Percentiles rank a stretch among this genome's conserved stretches.
These are phyloP conservation scores for Kodamaea anthophila DNA, from an alignment of 1,139 yeast genomes.

Conservation along the genomic window DNA sequence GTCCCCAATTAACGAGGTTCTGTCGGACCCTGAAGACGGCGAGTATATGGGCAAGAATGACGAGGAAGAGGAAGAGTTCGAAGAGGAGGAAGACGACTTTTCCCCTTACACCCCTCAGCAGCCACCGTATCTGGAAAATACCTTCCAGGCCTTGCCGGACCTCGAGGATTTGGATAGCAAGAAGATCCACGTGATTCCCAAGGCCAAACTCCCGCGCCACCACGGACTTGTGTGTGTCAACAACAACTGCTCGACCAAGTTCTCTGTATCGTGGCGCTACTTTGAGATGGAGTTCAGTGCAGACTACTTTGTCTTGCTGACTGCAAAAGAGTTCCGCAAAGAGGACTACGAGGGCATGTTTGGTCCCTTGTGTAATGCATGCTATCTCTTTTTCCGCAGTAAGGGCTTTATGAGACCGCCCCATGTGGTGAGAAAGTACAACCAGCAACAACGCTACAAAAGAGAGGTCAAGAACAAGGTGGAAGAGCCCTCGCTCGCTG, in stretches of 20 bases:
- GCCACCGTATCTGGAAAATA: conserved; percentile 23
- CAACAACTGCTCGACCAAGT: conserved; percentile 36
- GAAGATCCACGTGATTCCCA: conserved; percentile 39
- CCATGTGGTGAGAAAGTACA: conserved; percentile 41
- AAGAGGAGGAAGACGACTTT: conserved; percentile 12
- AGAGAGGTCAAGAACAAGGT: conserved; percentile 28
- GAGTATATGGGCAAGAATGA: conserved; percentile 23
- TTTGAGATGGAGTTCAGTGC: conserved; percentile 40
- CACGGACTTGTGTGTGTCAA: conserved; percentile 42
- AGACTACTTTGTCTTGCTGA: conserved; percentile 32
- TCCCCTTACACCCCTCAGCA: conserved; percentile 43
- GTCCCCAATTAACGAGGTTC: conserved; percentile 38
- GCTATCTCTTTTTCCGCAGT: conserved; percentile 41
- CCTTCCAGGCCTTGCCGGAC: conserved; percentile 39
- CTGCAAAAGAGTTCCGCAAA: conserved; percentile 36
- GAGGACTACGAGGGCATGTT: conserved; percentile 44
- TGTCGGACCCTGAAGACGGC: conserved; percentile 29
- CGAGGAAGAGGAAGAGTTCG: conserved; percentile 9
- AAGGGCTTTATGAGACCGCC: conserved; percentile 51
- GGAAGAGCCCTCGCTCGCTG: conserved; percentile 11
- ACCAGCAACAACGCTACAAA: conserved; percentile 42
- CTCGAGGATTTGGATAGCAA: conserved; percentile 42
- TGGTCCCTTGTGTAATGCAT: conserved; percentile 48
- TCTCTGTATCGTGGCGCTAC: conserved; percentile 43
- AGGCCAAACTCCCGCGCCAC: conserved; percentile 30